Base-by-base conservation (phyloP, 2,329 filamentous ascomycete genomes). In the Colletotrichum sublineola region DNA sequence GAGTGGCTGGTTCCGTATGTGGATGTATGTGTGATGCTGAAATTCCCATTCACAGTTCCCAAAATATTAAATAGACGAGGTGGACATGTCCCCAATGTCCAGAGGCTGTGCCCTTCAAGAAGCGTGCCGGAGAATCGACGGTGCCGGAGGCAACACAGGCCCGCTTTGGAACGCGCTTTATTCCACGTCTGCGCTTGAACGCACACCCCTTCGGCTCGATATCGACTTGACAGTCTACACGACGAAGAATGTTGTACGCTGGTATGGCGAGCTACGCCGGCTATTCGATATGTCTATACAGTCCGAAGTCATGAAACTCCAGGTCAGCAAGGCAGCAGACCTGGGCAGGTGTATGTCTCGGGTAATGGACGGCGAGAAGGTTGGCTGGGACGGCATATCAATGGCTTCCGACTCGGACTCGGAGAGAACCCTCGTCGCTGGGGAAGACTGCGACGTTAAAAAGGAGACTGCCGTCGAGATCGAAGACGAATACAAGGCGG, bases 201-300 rank as follows among this genome's bases (percentile, higher is more conserved):
- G n/a, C 38, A 29, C 33, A 12, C 48, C 62, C 14, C 48, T 55
- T 33, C 62, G 55, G 18, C 36, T 63, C 24, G 62, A 63, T 15
- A n/a, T 63, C n/a, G 48, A 63, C 38, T 44, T 63, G 62, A 38
- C 24, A 4, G 36, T 55, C 38, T 55, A 44, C 62, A 42, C 50
- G n/a, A 63, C 40, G 5, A 55, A 44, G 18, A 31, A 44, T 14
- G 14, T 55, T 31, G 48, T 42, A 11, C 24, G 36, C 18, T 63
- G 62, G 36, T 55, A 55, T 20, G 48, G n/a, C 9, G 48, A 63
- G 36, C 46, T 55, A 14, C 29, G 33, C 24, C 6, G 18, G 1
- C 42, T 63, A 12, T 53, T 52, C 18, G 31, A 44, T 12, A 50
- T 44, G 11, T 36, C 62, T 8, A 24, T 63, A n/a, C 48, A 33